phyloP scores from a whole-genome alignment of 345 rosid species.

The Reutealis trisperma region DNA sequence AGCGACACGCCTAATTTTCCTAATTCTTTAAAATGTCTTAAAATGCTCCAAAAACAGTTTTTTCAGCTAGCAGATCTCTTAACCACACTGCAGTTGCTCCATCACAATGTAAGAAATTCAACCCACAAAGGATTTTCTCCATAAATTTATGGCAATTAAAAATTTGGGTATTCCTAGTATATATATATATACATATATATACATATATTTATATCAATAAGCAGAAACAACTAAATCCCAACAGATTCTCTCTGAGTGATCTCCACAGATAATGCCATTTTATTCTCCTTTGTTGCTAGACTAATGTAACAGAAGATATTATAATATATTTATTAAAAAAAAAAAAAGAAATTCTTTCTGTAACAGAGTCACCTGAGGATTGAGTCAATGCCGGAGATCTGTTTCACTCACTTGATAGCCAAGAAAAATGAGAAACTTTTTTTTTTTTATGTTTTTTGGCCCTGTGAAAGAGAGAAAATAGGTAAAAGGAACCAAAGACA shows the following conservation, averaged over 20 bases:
- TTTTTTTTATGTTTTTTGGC: not conserved
- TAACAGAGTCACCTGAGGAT: conserved; percentile 33
- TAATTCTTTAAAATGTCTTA: not conserved
- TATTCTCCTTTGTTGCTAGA: conserved; percentile 38
- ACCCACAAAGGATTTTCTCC: not conserved
- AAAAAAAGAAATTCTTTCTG: not conserved
- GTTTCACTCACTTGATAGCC: conserved; percentile 29
- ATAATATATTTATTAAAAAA: not conserved
- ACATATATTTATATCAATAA: not conserved
- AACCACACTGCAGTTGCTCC: conserved; percentile 2
- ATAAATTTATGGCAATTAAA: not conserved
- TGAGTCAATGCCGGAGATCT: conserved; percentile 64
- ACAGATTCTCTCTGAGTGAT: conserved; percentile 31
- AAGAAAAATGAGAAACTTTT: conserved; percentile 6
- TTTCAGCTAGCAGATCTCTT: conserved; percentile 22
- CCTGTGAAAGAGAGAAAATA: conserved; percentile 11
- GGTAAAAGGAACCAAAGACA: conserved; percentile 23
- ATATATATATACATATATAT: not conserved
- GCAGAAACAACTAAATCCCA: conserved; percentile 33
- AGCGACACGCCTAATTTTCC: not conserved
- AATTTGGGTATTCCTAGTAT: not conserved
- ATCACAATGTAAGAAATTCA: not conserved
- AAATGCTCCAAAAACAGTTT: not conserved
- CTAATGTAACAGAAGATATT: conserved; percentile 14
- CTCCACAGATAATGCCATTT: conserved; percentile 45